Base-by-base conservation (phyloP, 306 rosid genomes). In the Heteromeles arbutifolia region DNA sequence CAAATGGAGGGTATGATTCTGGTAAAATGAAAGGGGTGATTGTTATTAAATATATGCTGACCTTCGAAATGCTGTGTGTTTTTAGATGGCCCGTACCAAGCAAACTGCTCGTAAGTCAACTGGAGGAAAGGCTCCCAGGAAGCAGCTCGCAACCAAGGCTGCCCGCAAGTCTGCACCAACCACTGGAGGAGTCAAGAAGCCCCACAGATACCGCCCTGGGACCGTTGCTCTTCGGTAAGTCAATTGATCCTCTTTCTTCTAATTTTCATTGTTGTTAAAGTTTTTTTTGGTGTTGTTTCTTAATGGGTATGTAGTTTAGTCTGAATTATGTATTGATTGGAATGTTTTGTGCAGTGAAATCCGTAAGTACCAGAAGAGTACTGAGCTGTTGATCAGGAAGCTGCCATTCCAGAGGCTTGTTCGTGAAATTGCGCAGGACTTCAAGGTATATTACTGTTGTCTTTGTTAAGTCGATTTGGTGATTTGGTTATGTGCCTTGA, bases 141-240 rank as follows among this genome's bases (percentile, higher is more conserved):
- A 93, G 96, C 98, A 93, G 72, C 97, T 93, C 21, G 98, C 98
- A 19, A 93, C 98, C 34, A 93, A 93, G 98, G 98, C 98, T 83
- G 98, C 97, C 0, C 93, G 98, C 70, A 93, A 93, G 89, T 93
- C 98, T 69, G 98, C 98, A 8, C 98, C 98, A 4, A 93, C 97
- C 2, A 93, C 98, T 52, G 98, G 97, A 61, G 98, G 98, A 14
- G 97, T 93, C 43, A 93, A 93, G 91, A 93, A 93, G 74, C 98
- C 98, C 22, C 98, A 93, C 81, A 86, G 98, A 66, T 93, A 93
- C 77, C 96, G 97, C 10, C 98, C 97, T 43, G 98, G 98, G 21
- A 93, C 98, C 7, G 97, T 91, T 26, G 97, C 97, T 80, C 98
- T 93, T 67, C 97, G 97, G 98, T 92, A 12, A 48, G 87, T 71